Evolutionary conservation across 1,139 yeast genomes (phyloP), one percentile per base, ranked within the genome.

Genomic region (Hansenula anomala): DNA sequence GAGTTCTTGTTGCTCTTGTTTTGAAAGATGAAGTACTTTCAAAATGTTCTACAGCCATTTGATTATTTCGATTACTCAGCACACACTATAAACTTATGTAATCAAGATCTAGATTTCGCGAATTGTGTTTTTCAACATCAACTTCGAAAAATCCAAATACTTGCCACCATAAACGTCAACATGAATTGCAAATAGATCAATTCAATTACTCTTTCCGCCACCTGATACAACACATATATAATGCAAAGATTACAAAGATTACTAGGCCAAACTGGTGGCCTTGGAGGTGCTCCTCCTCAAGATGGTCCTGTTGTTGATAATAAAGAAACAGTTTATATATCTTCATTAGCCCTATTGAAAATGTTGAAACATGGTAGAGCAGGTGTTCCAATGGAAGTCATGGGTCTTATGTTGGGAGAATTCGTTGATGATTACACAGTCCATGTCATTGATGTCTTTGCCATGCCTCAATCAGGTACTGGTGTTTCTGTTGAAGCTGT

Each of bases 331-430:
- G 97, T 92, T 10, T 89, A 92, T 64, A 89, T 94, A 43, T 92
- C 98, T 28, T 89, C 97, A 28, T 73, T 94, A 54, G 99, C 99
- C 3, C 69, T 94, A 43, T 72, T 94, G 47, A 94, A 94, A 64
- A 92, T 92, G 98, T 77, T 92, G 58, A 92, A 90, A 64, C 98
- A 92, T 60, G 97, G 98, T 34, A 75, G 97, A 57, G 97, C 98
- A 1, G 99, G 99, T 59, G 98, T 94, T 40, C 99, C 99, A 15
- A 94, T 94, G 99, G 99, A 94, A 69, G 99, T 94, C 36, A 94
- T 94, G 99, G 99, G 99, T 4, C 74, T 94, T 49, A 94, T 94
- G 99, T 76, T 94, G 53, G 99, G 99, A 37, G 97, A 92, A 54
- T 90, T 92, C 64, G 95, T 94, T 22, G 98, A 94, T 61, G 98